Evolutionary conservation across 2,329 filamentous ascomycete genomes (phyloP).

Genomic region (Cytospora schulzeri): DNA sequence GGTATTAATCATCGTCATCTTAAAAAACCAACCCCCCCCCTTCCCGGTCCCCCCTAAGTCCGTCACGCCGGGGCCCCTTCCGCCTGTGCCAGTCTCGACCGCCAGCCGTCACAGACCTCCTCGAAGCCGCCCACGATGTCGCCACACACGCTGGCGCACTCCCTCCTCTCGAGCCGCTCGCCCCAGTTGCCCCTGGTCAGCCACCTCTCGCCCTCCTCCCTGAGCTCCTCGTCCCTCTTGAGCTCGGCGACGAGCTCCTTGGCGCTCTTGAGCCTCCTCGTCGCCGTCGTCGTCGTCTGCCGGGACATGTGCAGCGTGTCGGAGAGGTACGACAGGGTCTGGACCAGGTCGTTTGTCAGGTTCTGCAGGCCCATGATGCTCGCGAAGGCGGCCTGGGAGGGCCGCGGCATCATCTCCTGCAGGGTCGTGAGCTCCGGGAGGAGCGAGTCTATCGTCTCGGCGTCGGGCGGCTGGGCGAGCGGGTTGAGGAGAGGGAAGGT

Average conservation of each 20-base stretch:
- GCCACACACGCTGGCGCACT: conserved; percentile 80
- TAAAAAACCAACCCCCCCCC: too few species aligned
- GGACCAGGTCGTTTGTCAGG: conserved; percentile 72
- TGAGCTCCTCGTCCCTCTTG: conserved; percentile 76
- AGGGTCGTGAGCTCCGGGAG: conserved; percentile 68
- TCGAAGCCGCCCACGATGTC: conserved; percentile 93
- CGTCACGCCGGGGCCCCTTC: conserved; percentile 47
- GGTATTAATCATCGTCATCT: conserved; percentile 20
- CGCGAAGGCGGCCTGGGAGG: conserved; percentile 62
- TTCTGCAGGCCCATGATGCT: conserved; percentile 70
- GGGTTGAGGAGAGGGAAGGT: conserved; percentile 72
- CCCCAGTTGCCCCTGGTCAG: conserved; percentile 84
- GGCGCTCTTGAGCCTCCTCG: conserved; percentile 76
- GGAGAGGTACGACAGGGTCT: conserved; percentile 81
- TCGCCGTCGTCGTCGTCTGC: conserved; percentile 81
- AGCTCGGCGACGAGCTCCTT: conserved; percentile 86
- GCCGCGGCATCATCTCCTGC: conserved; percentile 66
- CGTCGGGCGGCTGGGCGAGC: conserved; percentile 62
- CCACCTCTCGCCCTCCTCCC: conserved; percentile 82
- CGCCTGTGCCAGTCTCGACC: conserved; percentile 70
- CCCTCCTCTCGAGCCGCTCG: conserved; percentile 70
- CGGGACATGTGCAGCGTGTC: conserved; percentile 94
- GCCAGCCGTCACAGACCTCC: conserved; percentile 83
- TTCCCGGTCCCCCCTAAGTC: not conserved
- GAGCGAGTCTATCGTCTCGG: conserved; percentile 68